A percentile compares a stretch with the other conserved stretches of the same genome.
phyloP scores from a whole-genome alignment of 352 stramenopile genomes.

The Phytophthora vignae region DNA sequence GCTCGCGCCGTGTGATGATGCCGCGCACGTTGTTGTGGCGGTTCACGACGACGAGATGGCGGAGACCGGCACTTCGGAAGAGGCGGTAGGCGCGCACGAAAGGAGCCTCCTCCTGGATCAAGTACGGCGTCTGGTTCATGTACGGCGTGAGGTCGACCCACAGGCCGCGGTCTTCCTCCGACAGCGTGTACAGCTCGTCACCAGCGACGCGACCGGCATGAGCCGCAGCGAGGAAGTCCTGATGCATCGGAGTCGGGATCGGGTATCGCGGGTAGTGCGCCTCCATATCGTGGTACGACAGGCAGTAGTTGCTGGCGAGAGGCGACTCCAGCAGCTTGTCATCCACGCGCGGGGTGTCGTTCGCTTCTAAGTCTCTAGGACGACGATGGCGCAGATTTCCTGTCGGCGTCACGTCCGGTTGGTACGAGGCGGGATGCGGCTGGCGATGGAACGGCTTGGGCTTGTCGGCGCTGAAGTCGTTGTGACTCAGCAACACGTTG shows the following conservation, averaged over 20 bases:
- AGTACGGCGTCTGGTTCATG: slow-evolving; percentile 97
- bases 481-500: slow-evolving; percentile 76
- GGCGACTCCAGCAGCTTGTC: slow-evolving; percentile 54
- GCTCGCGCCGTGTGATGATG: slow-evolving; percentile 87
- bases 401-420: slow-evolving; percentile 39
- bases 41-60: slow-evolving; percentile 95
- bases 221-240: slow-evolving; percentile 36
- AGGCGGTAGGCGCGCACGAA: slow-evolving; percentile 96
- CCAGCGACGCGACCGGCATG: slow-evolving; percentile 40
- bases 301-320: slow-evolving; percentile 53
- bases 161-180: slow-evolving; percentile 86
- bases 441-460: slow-evolving; percentile 80
- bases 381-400: slow-evolving; percentile 35
- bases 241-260: slow-evolving; percentile 56
- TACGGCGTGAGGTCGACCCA: slow-evolving; percentile 97
- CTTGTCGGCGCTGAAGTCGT: slow-evolving; percentile 69
- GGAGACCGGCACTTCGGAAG: slow-evolving; percentile 95
- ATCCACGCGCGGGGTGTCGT: slow-evolving; percentile 46
- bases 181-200: slow-evolving; percentile 63
- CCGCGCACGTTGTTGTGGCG: slow-evolving; percentile 92
- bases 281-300: slow-evolving; percentile 89
- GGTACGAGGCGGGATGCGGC: slow-evolving; percentile 58
- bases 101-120: slow-evolving; percentile 95
- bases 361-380: slow-evolving; percentile 36
- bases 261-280: slow-evolving; percentile 85